Evolutionary conservation across 306 rosid species (phyloP).

Genomic region (Abrus precatorius): DNA sequence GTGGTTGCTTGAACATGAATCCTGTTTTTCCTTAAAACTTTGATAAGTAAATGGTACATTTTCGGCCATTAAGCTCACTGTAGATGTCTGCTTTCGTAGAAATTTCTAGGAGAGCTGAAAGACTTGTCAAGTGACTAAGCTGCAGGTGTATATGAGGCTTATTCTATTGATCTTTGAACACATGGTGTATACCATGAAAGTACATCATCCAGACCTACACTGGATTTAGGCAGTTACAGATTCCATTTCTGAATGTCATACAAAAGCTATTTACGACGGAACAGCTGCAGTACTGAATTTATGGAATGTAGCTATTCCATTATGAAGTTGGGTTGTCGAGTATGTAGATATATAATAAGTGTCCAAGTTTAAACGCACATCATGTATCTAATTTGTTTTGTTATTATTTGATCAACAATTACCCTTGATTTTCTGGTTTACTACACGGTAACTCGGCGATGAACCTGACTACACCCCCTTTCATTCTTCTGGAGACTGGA

Average conservation of each 20-base stretch:
- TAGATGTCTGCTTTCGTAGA: slow-evolving; percentile 31
- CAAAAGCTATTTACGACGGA: slow-evolving; percentile 27
- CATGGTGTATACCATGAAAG: slow-evolving; percentile 30
- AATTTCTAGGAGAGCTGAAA: slow-evolving; percentile 28
- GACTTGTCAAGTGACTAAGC: slow-evolving; percentile 38
- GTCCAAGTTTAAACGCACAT: slow-evolving; percentile 3
- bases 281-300: slow-evolving; percentile 31
- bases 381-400: slow-evolving; percentile 31
- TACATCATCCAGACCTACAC: background rate
- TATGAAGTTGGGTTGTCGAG: slow-evolving; percentile 20
- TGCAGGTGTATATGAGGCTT: slow-evolving; percentile 34
- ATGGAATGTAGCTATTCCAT: slow-evolving; percentile 22
- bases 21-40: slow-evolving; percentile 7
- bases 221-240: slow-evolving; percentile 12
- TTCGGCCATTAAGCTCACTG: slow-evolving; percentile 6
- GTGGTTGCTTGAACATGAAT: slow-evolving; percentile 36
- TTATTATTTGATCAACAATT: background rate
- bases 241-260: slow-evolving; percentile 12
- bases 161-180: slow-evolving; percentile 36
- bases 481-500: too few species aligned
- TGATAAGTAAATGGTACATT: slow-evolving; percentile 7
- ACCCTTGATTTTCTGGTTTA: background rate
- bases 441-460: background rate
- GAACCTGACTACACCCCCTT: too few species aligned
- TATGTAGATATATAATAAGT: slow-evolving; percentile 9